phyloP scores from a whole-genome alignment of 2,329 filamentous ascomycete species.

The Neonectria magnoliae region DNA sequence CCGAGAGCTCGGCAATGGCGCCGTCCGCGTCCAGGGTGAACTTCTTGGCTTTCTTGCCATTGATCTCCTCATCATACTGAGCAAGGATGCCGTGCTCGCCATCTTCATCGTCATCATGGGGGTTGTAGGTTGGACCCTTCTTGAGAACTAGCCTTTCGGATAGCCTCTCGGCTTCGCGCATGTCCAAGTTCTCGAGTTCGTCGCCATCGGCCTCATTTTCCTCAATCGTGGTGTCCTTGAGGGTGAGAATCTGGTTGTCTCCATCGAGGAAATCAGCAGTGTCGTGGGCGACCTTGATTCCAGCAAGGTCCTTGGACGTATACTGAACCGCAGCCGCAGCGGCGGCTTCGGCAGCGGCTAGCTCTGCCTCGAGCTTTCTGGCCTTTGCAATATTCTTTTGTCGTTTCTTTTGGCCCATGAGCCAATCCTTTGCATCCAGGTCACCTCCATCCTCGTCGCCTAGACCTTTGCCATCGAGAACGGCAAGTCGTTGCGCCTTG shows the following conservation, averaged over 20 bases:
- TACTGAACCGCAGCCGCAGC: slow-evolving; percentile 75
- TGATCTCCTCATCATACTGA: slow-evolving; percentile 96
- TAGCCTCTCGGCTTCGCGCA: slow-evolving; percentile 77
- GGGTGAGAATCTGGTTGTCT: slow-evolving; percentile 87
- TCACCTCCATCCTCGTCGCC: slow-evolving; percentile 76
- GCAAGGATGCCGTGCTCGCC: slow-evolving; percentile 76
- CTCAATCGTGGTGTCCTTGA: slow-evolving; percentile 92
- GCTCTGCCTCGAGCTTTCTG: slow-evolving; percentile 76
- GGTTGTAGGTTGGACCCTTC: slow-evolving; percentile 91
- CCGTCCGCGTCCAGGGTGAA: slow-evolving; percentile 89
- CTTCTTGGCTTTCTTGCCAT: slow-evolving; percentile 85
- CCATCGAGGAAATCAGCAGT: slow-evolving; percentile 81
- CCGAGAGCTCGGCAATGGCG: slow-evolving; percentile 70
- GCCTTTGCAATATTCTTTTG: slow-evolving; percentile 90
- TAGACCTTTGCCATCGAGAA: slow-evolving; percentile 84
- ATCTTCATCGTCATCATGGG: slow-evolving; percentile 75
- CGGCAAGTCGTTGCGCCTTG: slow-evolving; percentile 76
- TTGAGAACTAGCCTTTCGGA: slow-evolving; percentile 84
- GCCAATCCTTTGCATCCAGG: slow-evolving; percentile 84
- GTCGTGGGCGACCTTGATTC: slow-evolving; percentile 92
- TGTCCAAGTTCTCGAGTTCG: slow-evolving; percentile 81
- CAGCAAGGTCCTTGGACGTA: slow-evolving; percentile 85
- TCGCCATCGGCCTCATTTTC: slow-evolving; percentile 88
- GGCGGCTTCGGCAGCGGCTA: slow-evolving; percentile 77
- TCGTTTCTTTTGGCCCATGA: slow-evolving; percentile 89